A percentile compares a stretch with the other conserved stretches of the same genome.
These are phyloP conservation scores for Magnusiomyces paraingens DNA, from an alignment of 1,139 yeast genomes.

Conservation along the genomic window DNA sequence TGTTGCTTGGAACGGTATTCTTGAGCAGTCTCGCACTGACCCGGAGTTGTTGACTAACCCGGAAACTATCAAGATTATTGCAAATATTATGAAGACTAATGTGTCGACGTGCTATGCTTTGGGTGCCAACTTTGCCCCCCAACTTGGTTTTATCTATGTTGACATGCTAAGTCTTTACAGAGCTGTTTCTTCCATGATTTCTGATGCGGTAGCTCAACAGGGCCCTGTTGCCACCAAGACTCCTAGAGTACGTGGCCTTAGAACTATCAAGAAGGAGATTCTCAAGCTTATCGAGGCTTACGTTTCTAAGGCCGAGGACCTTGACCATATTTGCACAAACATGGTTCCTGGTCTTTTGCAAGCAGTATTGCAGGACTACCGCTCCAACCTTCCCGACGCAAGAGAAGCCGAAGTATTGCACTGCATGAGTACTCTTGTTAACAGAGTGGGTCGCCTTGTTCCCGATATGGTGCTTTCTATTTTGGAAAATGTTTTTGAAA, in stretches of 20 bases:
- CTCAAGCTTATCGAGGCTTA: constrained; percentile 85
- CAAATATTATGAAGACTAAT: constrained; percentile 89
- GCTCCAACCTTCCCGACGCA: constrained; percentile 86
- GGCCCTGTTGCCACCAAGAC: constrained; percentile 90
- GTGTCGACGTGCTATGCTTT: constrained; percentile 89
- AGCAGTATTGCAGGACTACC: constrained; percentile 87
- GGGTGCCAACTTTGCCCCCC: constrained; percentile 89
- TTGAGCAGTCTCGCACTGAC: constrained; percentile 80
- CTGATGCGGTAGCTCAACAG: constrained; percentile 68
- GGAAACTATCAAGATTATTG: constrained; percentile 86
- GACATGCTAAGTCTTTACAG: constrained; percentile 86
- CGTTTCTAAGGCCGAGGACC: constrained; percentile 77
- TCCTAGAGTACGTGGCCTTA: constrained; percentile 88
- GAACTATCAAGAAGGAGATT: constrained; percentile 94
- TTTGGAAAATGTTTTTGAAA: constrained; percentile 85
- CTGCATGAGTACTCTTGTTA: constrained; percentile 87
- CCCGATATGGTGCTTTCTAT: constrained; percentile 87
- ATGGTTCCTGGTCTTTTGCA: constrained; percentile 77
- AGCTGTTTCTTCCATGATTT: constrained; percentile 87
- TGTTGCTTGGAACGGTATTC: constrained; percentile 88
- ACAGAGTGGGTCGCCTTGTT: constrained; percentile 79
- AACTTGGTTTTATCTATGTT: constrained; percentile 76
- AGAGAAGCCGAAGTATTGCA: constrained; percentile 96
- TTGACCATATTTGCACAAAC: constrained; percentile 78
- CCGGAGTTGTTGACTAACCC: constrained; percentile 78